A percentile compares a stretch with the other conserved stretches of the same genome.
Evolutionary conservation across 2,329 filamentous ascomycete species (phyloP).

Genomic region (Karstenula rhodostoma): DNA sequence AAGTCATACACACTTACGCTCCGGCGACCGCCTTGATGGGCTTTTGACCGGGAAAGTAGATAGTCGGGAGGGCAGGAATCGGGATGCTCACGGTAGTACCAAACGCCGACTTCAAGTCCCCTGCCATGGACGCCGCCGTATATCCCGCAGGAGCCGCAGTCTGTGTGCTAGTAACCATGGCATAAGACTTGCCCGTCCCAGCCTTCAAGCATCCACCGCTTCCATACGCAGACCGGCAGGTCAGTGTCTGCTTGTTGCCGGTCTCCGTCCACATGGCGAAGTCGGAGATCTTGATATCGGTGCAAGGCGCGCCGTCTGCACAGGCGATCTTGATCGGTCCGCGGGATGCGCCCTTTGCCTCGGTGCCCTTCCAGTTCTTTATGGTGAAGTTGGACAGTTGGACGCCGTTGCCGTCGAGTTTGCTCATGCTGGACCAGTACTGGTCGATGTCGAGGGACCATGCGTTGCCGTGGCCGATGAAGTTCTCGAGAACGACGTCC

Average conservation of each 20-base stretch:
- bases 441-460: conserved; percentile 66
- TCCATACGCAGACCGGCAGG: conserved; percentile 61
- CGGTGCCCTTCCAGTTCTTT: conserved; percentile 65
- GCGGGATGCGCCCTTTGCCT: conserved; percentile 58
- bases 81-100: conserved; percentile 49
- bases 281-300: conserved; percentile 59
- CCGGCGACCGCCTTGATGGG: conserved; percentile 34
- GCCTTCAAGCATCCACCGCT: conserved; percentile 57
- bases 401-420: conserved; percentile 59
- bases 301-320: conserved; percentile 61
- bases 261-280: conserved; percentile 63
- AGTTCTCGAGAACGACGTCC: conserved; percentile 64
- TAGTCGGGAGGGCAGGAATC: conserved; percentile 52
- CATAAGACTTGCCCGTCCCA: conserved; percentile 38
- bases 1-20: not conserved
- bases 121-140: conserved; percentile 48
- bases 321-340: conserved; percentile 64
- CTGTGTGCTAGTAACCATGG: conserved; percentile 45
- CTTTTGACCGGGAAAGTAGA: conserved; percentile 49
- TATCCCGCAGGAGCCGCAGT: conserved; percentile 50
- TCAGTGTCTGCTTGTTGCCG: conserved; percentile 53
- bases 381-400: conserved; percentile 62
- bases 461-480: conserved; percentile 67
- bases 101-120: conserved; percentile 38
- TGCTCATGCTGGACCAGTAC: conserved; percentile 58